Evolutionary conservation across 179 eudicot genomes (phyloP).

Genomic region (Nepenthes alata): DNA sequence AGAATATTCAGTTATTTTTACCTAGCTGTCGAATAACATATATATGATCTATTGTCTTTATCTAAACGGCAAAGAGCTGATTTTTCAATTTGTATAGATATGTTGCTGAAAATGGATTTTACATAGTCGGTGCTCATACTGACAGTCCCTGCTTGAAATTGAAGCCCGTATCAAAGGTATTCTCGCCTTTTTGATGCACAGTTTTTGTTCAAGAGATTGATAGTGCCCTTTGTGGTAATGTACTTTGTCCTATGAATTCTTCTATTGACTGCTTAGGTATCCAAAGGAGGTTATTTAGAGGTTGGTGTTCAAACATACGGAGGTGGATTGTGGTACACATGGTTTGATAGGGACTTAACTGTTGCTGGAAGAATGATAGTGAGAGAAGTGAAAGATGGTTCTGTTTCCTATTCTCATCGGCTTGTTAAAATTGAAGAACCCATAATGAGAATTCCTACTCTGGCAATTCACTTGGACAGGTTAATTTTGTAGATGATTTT

Average conservation of each 20-base stretch:
- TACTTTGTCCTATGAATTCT: background rate
- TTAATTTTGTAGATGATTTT: constrained; percentile 8
- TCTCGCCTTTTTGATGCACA: background rate
- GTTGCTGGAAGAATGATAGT: constrained; percentile 84
- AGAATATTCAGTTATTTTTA: background rate
- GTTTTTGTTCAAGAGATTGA: constrained; percentile 5
- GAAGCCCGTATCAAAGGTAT: constrained; percentile 88
- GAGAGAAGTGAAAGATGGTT: constrained; percentile 50
- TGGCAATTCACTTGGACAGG: constrained; percentile 98
- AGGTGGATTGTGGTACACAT: constrained; percentile 95
- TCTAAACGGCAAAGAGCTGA: background rate
- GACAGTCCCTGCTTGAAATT: constrained; percentile 94
- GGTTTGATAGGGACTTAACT: constrained; percentile 91
- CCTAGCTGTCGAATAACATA: background rate
- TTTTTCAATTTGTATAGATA: constrained; percentile 32
- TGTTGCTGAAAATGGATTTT: constrained; percentile 86
- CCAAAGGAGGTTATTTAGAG: constrained; percentile 84
- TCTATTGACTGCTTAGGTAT: constrained; percentile 32
- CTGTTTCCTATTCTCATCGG: constrained; percentile 48
- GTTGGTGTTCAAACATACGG: constrained; percentile 93
- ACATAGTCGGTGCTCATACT: constrained; percentile 88
- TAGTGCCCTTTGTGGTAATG: background rate
- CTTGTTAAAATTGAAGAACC: constrained; percentile 77
- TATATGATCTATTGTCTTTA: background rate
- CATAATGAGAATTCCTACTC: constrained; percentile 90